Conservation (phyloP, 1,284 basidiomycete species). For the Xanthoconium separans region DNA sequence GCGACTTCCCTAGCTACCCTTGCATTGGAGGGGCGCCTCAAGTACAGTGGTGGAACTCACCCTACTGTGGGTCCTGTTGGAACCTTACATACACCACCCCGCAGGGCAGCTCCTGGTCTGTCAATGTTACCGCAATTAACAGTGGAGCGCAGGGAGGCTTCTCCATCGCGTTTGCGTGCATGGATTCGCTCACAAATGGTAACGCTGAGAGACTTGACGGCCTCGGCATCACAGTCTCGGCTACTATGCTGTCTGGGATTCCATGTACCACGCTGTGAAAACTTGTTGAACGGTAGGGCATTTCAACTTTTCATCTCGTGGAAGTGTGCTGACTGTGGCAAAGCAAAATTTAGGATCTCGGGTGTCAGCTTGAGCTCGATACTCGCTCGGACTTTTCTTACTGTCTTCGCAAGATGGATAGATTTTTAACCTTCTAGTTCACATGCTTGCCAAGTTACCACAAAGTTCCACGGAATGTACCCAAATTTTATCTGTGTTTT, state of each 20-base stretch:
- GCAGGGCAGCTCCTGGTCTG: background rate
- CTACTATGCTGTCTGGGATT: background rate
- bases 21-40: conserved; percentile 45
- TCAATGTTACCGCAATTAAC: conserved; percentile 32
- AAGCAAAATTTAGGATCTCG: background rate
- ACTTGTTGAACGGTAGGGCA: background rate
- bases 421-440: no score
- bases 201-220: background rate
- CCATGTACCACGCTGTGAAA: background rate
- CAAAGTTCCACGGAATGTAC: no score
- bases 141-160: background rate
- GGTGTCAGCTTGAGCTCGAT: background rate
- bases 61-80: conserved; percentile 29
- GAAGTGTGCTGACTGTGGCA: background rate
- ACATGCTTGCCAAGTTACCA: no score
- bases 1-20: conserved; percentile 48
- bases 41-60: conserved; percentile 28
- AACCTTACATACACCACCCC: conserved; percentile 31
- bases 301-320: background rate
- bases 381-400: background rate
- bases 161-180: background rate
- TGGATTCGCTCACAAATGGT: background rate
- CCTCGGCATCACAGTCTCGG: background rate
- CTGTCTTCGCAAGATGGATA: no score
- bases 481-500: no score